Conservation (phyloP, 257 asterid species). For the Verbascum thapsus region DNA sequence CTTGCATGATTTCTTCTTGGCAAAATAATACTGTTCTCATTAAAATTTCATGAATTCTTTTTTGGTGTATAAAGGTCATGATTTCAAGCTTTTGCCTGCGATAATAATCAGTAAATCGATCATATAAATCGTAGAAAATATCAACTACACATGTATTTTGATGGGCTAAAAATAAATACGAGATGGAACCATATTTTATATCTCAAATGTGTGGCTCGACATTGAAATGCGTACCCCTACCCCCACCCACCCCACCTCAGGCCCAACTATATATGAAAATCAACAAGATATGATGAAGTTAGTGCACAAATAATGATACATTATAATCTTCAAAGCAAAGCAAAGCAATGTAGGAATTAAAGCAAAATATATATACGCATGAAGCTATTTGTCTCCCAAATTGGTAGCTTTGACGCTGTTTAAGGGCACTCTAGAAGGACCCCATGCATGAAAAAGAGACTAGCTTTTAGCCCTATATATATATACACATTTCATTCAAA, state of each 20-base stretch:
- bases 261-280: constrained; percentile 7
- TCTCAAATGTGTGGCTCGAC: background rate
- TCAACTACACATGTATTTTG: too few relatives aligned
- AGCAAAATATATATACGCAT: constrained; percentile 11
- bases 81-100: background rate
- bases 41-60: background rate
- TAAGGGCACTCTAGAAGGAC: constrained; percentile 20
- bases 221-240: background rate
- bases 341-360: too few relatives aligned
- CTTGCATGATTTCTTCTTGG: background rate
- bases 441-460: background rate
- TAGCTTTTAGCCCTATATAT: background rate
- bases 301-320: constrained; percentile 6
- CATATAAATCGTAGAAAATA: too few relatives aligned
- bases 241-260: background rate
- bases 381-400: constrained; percentile 31
- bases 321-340: constrained; percentile 30
- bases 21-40: background rate
- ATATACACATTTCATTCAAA: background rate
- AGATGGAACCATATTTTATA: too few relatives aligned
- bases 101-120: too few relatives aligned
- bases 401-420: constrained; percentile 20
- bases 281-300: background rate
- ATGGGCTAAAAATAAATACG: too few relatives aligned
- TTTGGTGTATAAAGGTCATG: background rate